Evolutionary conservation across 2,329 filamentous ascomycete species (phyloP).

Genomic region (Proliferodiscus dingleyae): DNA sequence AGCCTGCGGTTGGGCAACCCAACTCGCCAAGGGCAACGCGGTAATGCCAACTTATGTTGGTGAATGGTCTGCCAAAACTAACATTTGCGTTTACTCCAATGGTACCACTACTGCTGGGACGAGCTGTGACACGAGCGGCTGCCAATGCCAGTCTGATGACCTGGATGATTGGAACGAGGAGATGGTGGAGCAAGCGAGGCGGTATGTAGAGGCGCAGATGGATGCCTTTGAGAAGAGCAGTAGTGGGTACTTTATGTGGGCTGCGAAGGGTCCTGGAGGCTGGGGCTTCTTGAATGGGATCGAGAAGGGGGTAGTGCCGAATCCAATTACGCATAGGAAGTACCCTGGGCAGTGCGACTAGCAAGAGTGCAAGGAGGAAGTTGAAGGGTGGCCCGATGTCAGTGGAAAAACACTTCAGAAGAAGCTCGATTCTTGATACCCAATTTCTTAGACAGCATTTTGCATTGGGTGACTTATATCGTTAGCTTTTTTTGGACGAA

Average conservation of each 20-base stretch:
- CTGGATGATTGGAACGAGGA: constrained; percentile 32
- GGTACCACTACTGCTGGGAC: constrained; percentile 33
- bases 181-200: constrained; percentile 32
- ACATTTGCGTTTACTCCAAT: constrained; percentile 37
- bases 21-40: constrained; percentile 26
- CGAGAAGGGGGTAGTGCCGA: constrained; percentile 33
- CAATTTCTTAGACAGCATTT: background rate
- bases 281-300: constrained; percentile 37
- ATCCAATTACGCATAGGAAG: constrained; percentile 28
- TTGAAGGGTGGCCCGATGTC: constrained; percentile 7
- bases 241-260: constrained; percentile 39
- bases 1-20: constrained; percentile 34
- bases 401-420: constrained; percentile 2
- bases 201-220: constrained; percentile 38
- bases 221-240: constrained; percentile 35
- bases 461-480: too few species aligned
- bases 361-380: constrained; percentile 11
- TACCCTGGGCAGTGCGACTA: constrained; percentile 19
- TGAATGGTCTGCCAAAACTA: constrained; percentile 36
- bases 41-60: constrained; percentile 37
- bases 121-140: constrained; percentile 30
- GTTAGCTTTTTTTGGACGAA: background rate
- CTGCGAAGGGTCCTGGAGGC: constrained; percentile 33
- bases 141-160: constrained; percentile 34
- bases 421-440: background rate